Evolutionary conservation across 2,329 filamentous ascomycete genomes (phyloP).

Genomic region (Cordyceps farinosa): DNA sequence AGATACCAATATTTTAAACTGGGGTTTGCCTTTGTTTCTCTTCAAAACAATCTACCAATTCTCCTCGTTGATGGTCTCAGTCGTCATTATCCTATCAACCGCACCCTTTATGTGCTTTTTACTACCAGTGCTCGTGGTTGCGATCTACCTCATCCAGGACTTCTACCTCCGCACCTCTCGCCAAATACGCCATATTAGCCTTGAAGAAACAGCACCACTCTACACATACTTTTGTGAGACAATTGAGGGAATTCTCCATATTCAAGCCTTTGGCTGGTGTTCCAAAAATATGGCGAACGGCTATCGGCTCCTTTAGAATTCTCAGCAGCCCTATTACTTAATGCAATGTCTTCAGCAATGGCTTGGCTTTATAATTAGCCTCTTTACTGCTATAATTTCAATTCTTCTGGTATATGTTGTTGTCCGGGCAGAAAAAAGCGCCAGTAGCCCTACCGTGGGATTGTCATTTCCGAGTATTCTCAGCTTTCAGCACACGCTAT

Average conservation of each 20-base stretch:
- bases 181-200: not conserved
- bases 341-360: not conserved
- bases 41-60: not conserved
- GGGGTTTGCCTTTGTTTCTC: not conserved
- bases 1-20: not conserved
- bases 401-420: not conserved
- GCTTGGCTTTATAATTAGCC: not conserved
- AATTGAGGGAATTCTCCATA: not conserved
- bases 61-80: not conserved
- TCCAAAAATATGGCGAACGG: not conserved
- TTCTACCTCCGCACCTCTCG: slow-evolving; percentile 2
- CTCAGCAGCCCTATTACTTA: not conserved
- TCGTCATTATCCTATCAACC: not conserved
- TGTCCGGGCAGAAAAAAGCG: not conserved
- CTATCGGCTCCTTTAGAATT: not conserved
- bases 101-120: not conserved
- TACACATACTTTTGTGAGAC: not conserved
- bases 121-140: not conserved
- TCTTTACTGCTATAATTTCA: not conserved
- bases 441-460: not conserved
- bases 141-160: not conserved
- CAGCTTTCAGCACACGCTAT: not conserved
- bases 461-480: slow-evolving; percentile 1
- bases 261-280: slow-evolving; percentile 4
- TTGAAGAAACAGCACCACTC: slow-evolving; percentile 1